Conservation (phyloP, 371 early-diverging fungal species). For the Mortierella sp. region DNA sequence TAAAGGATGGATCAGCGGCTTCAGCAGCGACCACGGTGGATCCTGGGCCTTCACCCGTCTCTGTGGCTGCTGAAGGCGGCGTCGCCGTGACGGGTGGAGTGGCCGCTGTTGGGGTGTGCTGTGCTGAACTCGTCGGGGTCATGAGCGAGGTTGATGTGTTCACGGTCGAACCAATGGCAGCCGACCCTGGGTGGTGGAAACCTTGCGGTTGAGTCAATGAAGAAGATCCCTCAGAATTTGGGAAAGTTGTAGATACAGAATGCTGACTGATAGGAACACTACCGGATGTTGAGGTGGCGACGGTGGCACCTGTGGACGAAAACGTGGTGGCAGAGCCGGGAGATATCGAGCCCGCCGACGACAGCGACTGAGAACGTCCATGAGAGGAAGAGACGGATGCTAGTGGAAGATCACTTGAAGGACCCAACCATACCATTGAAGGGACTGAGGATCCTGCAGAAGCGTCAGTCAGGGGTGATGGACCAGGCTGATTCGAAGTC, state of each 20-base stretch:
- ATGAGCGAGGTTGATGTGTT: slow-evolving; percentile 4
- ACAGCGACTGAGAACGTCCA: slow-evolving; percentile 1
- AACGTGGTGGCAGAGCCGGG: neutral
- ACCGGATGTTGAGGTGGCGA: neutral
- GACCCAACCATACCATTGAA: neutral
- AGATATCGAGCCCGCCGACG: neutral
- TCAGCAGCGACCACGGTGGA: neutral
- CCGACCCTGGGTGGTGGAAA: neutral
- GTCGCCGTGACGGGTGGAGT: neutral
- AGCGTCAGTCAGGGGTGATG: neutral
- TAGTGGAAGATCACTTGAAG: neutral
- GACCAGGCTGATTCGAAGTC: neutral
- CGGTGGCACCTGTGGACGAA: neutral
- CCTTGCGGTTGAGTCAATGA: neutral
- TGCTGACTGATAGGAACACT: neutral
- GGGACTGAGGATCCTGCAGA: neutral
- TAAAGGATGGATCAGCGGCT: neutral
- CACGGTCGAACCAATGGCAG: neutral
- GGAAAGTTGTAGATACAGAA: neutral
- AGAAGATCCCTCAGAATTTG: neutral
- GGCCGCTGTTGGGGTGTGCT: slow-evolving; percentile 14
- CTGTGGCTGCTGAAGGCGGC: neutral
- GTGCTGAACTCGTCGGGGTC: slow-evolving; percentile 17
- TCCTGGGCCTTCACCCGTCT: neutral
- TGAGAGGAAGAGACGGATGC: neutral